These are phyloP conservation scores for Myxozyma neotropica DNA, from an alignment of 805 yeast genomes.

Conservation along the genomic window DNA sequence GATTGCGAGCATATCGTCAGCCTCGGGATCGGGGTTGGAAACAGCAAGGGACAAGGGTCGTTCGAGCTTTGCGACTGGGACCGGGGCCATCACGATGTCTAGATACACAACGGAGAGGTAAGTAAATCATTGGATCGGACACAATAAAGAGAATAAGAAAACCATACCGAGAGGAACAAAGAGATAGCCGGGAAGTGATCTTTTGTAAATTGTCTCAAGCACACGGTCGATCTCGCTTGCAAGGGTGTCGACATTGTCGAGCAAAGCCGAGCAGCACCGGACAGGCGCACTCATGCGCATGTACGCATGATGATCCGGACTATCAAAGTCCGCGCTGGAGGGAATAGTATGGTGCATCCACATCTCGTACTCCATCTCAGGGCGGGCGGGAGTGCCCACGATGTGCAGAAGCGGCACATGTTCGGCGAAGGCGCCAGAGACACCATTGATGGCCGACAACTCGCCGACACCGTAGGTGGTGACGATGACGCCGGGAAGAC, in stretches of 20 bases:
- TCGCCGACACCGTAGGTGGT: slow-evolving; percentile 93
- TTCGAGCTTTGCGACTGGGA: slow-evolving; percentile 43
- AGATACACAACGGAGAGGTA: not conserved
- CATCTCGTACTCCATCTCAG: slow-evolving; percentile 43
- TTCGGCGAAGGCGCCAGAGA: slow-evolving; percentile 83
- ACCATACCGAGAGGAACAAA: slow-evolving; percentile 71
- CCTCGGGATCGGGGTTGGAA: slow-evolving; percentile 35
- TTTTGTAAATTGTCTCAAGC: slow-evolving; percentile 54
- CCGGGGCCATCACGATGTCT: slow-evolving; percentile 32
- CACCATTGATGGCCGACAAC: slow-evolving; percentile 70
- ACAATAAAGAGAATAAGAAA: slow-evolving; percentile 29
- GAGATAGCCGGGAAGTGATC: slow-evolving; percentile 79
- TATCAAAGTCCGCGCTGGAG: slow-evolving; percentile 39
- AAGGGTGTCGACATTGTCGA: slow-evolving; percentile 52
- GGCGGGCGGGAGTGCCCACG: slow-evolving; percentile 70
- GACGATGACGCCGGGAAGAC: slow-evolving; percentile 64
- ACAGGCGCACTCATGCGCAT: slow-evolving; percentile 60
- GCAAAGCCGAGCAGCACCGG: slow-evolving; percentile 58
- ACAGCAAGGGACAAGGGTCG: slow-evolving; percentile 42
- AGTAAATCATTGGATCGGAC: slow-evolving; percentile 35
- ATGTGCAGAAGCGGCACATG: slow-evolving; percentile 77
- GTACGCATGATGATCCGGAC: slow-evolving; percentile 69
- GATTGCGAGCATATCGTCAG: slow-evolving; percentile 47
- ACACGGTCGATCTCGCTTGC: slow-evolving; percentile 69
- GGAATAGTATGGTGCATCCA: slow-evolving; percentile 48